Base-by-base conservation (phyloP, 805 yeast species). In the Yamadazyma phyllophila region DNA sequence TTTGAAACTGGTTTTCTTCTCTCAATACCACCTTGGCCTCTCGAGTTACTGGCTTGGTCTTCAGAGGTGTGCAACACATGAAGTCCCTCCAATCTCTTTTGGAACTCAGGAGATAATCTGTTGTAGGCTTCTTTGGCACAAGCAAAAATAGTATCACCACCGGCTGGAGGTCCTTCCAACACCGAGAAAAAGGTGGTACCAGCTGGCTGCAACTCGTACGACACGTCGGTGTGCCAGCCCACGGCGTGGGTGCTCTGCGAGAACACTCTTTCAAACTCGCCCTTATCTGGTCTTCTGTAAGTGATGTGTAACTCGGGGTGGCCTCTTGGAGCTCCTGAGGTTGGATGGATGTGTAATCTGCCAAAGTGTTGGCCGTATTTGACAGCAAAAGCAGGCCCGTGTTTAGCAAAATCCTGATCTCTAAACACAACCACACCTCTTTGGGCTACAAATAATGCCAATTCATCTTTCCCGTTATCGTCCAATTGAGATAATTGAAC, bases 121-220 rank as follows among this genome's bases (percentile, higher is more conserved):
- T 82, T 77, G 63, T 82, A 86, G 9, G 88, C 89, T 60, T 83
- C 89, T 31, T 73, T 71, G 24, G 81, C 73, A 58, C 84, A 88
- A n/a, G 87, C 78, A 59, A 84, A 86, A 39, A 84, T 67, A n/a
- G 88, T 86, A 61, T 86, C 94, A 50, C 94, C 94, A 44, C 92
- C 90, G 35, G 80, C 62, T 16, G 75, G 79, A 13, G 73, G 75
- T 8, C 71, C 74, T 46, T 83, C 85, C 39, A 84, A 67, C 46
- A 83, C 80, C 14, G 80, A 71, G 57, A 86, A 81, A 50, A 83
- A 76, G 0, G 95, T 85, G 46, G 77, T 69, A 12, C 85, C 85
- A 11, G 91, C 86, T 7, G 90, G 85, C 61, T 82, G 88, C 47
- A 73, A 72, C 61, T 85, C 91, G 60, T 82, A 85, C 27, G 88